phyloP scores from a whole-genome alignment of 306 rosid species.

The Cicer judaicum region DNA sequence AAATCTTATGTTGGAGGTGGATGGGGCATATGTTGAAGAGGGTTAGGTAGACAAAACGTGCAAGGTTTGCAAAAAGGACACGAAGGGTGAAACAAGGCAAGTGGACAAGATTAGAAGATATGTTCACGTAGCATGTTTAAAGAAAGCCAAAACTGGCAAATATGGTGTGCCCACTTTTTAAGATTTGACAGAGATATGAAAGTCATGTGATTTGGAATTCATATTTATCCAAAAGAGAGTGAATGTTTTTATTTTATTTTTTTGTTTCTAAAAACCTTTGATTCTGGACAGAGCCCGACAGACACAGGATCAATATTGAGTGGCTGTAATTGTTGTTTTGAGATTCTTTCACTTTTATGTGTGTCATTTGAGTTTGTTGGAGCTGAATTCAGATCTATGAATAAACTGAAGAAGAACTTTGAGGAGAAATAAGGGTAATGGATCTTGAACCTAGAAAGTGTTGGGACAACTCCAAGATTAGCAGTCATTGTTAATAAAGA shows the following conservation, averaged over 20 bases:
- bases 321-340: constrained; percentile 52
- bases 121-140: constrained; percentile 79
- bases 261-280: constrained; percentile 18
- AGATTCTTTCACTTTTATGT: constrained; percentile 43
- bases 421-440: constrained; percentile 57
- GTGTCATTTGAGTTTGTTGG: constrained; percentile 43
- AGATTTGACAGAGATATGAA: constrained; percentile 61
- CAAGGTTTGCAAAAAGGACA: constrained; percentile 91
- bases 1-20: constrained; percentile 89
- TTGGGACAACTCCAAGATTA: constrained; percentile 78
- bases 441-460: constrained; percentile 75
- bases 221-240: constrained; percentile 48
- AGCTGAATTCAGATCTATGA: constrained; percentile 68
- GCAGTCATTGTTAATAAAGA: constrained; percentile 48
- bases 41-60: constrained; percentile 97
- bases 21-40: constrained; percentile 87
- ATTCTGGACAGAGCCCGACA: constrained; percentile 46
- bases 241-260: constrained; percentile 48
- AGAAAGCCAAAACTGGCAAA: constrained; percentile 61
- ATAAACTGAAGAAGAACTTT: constrained; percentile 45
- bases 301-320: constrained; percentile 34
- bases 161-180: constrained; percentile 45
- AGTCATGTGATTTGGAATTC: constrained; percentile 55
- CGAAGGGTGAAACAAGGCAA: constrained; percentile 76
- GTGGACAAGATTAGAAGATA: constrained; percentile 91